phyloP scores from a whole-genome alignment of 441 rosid genomes.

The Flueggea neowawraea region DNA sequence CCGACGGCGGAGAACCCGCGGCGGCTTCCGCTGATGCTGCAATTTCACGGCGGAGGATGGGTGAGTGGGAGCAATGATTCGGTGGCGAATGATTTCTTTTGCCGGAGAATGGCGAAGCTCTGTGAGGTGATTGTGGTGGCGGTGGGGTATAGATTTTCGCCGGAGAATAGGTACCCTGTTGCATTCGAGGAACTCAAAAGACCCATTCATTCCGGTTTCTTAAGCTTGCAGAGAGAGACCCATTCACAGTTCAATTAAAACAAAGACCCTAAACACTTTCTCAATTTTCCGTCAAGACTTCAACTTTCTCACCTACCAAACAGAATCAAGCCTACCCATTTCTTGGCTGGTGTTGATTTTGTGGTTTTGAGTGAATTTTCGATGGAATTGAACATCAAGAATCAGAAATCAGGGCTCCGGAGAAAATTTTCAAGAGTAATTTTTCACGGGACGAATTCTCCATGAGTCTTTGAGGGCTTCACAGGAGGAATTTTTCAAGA shows the following conservation, averaged over 20 bases:
- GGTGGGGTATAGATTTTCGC: constrained; percentile 88
- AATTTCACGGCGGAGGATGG: constrained; percentile 97
- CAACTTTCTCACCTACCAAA: no score
- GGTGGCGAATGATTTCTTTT: constrained; percentile 77
- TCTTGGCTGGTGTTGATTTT: neutral
- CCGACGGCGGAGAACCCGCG: constrained; percentile 40
- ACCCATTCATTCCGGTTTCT: no score
- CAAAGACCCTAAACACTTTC: neutral
- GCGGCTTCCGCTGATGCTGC: constrained; percentile 76
- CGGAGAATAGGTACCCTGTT: constrained; percentile 85
- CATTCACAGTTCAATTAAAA: neutral
- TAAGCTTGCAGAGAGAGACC: no score
- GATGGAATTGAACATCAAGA: constrained; percentile 50
- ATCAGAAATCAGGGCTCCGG: constrained; percentile 39
- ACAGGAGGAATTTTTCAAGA: constrained; percentile 76
- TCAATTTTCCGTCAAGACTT: no score
- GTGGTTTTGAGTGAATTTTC: constrained; percentile 4
- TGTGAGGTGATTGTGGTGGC: constrained; percentile 88
- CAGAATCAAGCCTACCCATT: no score
- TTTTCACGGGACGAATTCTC: no score
- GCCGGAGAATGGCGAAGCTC: constrained; percentile 71
- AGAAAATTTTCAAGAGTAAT: no score
- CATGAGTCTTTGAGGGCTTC: constrained; percentile 75
- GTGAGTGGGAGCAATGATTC: constrained; percentile 92
- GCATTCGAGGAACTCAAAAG: constrained; percentile 94